These are phyloP conservation scores for Ascocoryne sarcoides DNA, from an alignment of 2,329 filamentous ascomycete genomes.

Conservation along the genomic window DNA sequence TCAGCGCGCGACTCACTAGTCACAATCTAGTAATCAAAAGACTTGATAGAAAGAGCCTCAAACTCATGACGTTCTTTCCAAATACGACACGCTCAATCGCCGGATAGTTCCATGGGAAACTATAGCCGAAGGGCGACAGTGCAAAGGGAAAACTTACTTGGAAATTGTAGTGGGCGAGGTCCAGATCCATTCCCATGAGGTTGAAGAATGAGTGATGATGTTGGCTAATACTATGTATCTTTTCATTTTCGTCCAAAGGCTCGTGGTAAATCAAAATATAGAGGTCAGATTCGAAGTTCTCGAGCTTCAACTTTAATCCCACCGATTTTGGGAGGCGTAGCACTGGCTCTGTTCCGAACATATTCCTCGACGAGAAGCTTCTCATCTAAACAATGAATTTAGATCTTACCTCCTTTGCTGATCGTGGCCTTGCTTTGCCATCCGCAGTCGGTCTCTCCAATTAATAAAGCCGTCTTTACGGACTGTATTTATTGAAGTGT, in stretches of 20 bases:
- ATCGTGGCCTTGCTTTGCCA: slow-evolving; percentile 40
- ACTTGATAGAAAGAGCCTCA: slow-evolving; percentile 48
- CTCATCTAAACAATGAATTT: slow-evolving; percentile 35
- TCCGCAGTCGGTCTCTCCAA: slow-evolving; percentile 26
- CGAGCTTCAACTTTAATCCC: slow-evolving; percentile 41
- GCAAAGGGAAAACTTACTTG: slow-evolving; percentile 58
- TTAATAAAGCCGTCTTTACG: background rate
- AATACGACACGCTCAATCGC: slow-evolving; percentile 51
- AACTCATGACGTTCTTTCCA: slow-evolving; percentile 51
- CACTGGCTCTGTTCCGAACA: slow-evolving; percentile 38
- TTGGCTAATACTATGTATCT: slow-evolving; percentile 61
- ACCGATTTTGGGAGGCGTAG: slow-evolving; percentile 40
- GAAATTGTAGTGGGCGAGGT: slow-evolving; percentile 58
- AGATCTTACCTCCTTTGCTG: slow-evolving; percentile 39
- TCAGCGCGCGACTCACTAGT: slow-evolving; percentile 45
- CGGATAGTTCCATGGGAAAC: slow-evolving; percentile 59
- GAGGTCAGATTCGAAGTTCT: slow-evolving; percentile 43
- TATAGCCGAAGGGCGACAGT: slow-evolving; percentile 51
- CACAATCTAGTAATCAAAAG: slow-evolving; percentile 57
- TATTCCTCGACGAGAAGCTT: slow-evolving; percentile 42
- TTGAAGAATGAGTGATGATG: slow-evolving; percentile 58
- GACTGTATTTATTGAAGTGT: slow-evolving; percentile 25
- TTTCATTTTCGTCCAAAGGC: slow-evolving; percentile 43
- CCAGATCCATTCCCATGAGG: slow-evolving; percentile 52
- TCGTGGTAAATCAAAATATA: slow-evolving; percentile 52